Percentiles rank a stretch among this genome's conserved stretches.
Evolutionary conservation across 805 yeast genomes (phyloP).

Genomic region (Yarrowia osloensis): DNA sequence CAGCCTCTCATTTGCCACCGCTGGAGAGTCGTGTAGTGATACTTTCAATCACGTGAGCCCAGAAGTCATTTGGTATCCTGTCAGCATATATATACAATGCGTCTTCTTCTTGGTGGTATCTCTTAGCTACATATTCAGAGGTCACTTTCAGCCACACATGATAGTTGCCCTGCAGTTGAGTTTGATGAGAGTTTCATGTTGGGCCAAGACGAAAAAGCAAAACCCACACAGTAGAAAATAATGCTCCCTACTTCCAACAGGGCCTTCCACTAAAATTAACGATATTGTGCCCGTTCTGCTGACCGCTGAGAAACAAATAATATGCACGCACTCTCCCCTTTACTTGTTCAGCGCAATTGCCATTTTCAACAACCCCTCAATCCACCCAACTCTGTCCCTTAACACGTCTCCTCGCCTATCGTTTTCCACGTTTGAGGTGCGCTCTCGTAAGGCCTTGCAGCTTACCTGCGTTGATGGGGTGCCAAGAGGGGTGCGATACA

Average conservation of each 20-base stretch:
- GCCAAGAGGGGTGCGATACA: not conserved
- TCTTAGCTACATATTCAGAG: not conserved
- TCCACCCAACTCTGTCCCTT: not conserved
- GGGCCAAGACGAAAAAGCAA: not conserved
- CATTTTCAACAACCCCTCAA: no score
- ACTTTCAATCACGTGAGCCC: not conserved
- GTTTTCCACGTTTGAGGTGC: conserved; percentile 6
- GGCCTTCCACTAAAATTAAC: no score
- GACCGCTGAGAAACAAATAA: no score
- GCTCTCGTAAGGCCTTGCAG: not conserved
- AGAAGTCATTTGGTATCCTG: not conserved
- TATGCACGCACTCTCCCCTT: no score
- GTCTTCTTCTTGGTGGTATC: not conserved
- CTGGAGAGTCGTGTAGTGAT: not conserved
- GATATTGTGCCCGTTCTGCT: no score
- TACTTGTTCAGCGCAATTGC: no score
- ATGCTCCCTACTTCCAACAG: no score
- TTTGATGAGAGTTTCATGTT: conserved; percentile 1
- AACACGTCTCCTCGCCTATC: not conserved
- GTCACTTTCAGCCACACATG: conserved; percentile 2
- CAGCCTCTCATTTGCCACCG: conserved; percentile 7
- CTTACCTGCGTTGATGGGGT: not conserved
- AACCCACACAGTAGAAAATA: not conserved
- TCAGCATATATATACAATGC: not conserved
- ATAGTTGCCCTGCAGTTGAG: not conserved